Conservation (phyloP, 805 yeast genomes). For the Candida odintsovae region DNA sequence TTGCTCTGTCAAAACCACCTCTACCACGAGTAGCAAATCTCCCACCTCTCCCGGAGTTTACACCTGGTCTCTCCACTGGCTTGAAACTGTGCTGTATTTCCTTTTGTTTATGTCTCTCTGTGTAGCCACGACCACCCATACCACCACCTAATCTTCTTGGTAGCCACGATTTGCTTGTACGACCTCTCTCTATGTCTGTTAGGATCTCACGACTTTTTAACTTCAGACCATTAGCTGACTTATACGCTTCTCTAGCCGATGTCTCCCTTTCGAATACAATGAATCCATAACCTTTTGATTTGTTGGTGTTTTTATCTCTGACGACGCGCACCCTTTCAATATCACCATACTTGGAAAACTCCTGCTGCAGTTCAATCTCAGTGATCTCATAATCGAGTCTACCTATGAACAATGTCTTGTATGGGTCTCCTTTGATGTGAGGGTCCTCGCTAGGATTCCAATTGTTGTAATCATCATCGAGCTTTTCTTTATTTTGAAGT, state of each 20-base stretch:
- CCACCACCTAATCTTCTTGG: slow-evolving; percentile 88
- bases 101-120: slow-evolving; percentile 25
- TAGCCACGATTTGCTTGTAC: slow-evolving; percentile 59
- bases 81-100: slow-evolving; percentile 6
- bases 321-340: slow-evolving; percentile 59
- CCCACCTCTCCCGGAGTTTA: neutral
- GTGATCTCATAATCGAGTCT: slow-evolving; percentile 59
- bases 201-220: slow-evolving; percentile 49
- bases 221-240: slow-evolving; percentile 48
- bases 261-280: slow-evolving; percentile 57
- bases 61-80: slow-evolving; percentile 5
- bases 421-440: slow-evolving; percentile 65
- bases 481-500: slow-evolving; percentile 18
- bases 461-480: slow-evolving; percentile 30
- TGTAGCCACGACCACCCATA: slow-evolving; percentile 76
- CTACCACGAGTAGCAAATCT: slow-evolving; percentile 5
- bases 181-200: slow-evolving; percentile 70
- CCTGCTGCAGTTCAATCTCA: slow-evolving; percentile 63
- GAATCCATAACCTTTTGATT: slow-evolving; percentile 81
- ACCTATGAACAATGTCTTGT: slow-evolving; percentile 70
- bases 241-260: slow-evolving; percentile 58
- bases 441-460: slow-evolving; percentile 59
- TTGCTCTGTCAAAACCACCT: slow-evolving; percentile 10
- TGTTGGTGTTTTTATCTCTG: slow-evolving; percentile 42
- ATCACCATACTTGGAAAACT: slow-evolving; percentile 61